Conservation (phyloP, 177 flowering plant genomes). For the Telopea speciosissima region DNA sequence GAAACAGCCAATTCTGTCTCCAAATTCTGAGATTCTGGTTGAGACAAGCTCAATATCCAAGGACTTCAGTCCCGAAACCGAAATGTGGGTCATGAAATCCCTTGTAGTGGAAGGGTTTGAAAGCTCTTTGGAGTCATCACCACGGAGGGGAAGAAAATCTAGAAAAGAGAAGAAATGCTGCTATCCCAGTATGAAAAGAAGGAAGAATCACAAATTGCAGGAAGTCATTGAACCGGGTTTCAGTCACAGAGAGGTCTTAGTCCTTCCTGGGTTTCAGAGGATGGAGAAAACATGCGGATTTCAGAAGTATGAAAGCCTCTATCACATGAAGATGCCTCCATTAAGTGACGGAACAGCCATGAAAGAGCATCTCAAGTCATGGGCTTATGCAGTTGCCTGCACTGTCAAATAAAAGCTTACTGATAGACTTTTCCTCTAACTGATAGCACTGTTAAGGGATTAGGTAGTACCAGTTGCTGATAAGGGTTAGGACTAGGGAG, state of each 20-base stretch:
- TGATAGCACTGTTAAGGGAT: not conserved
- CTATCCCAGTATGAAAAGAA: conserved; percentile 5
- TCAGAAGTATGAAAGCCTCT: conserved; percentile 4
- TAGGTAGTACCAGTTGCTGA: not conserved
- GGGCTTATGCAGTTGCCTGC: conserved; percentile 56
- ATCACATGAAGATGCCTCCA: conserved; percentile 26
- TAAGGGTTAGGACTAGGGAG: not conserved
- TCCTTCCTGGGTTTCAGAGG: conserved; percentile 11
- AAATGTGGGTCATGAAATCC: conserved; percentile 1
- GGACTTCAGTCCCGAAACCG: not conserved
- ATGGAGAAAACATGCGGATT: not conserved
- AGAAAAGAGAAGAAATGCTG: conserved; percentile 10
- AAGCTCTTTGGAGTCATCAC: conserved; percentile 1
- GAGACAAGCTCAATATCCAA: conserved; percentile 4
- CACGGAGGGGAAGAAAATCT: conserved; percentile 11
- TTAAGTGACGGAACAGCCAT: conserved; percentile 36
- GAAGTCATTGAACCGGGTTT: conserved; percentile 19
- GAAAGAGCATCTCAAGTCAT: conserved; percentile 43
- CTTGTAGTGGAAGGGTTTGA: conserved; percentile 1
- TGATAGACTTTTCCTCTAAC: conserved; percentile 3
- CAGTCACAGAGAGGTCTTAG: not conserved
- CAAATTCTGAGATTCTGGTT: not conserved
- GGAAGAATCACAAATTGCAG: conserved; percentile 11
- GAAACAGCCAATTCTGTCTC: not conserved
- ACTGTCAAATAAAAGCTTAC: conserved; percentile 24